Evolutionary conservation across 2,329 filamentous ascomycete species (phyloP), one percentile per base, ranked within the genome.

Genomic region (Knoxdaviesia proteae): DNA sequence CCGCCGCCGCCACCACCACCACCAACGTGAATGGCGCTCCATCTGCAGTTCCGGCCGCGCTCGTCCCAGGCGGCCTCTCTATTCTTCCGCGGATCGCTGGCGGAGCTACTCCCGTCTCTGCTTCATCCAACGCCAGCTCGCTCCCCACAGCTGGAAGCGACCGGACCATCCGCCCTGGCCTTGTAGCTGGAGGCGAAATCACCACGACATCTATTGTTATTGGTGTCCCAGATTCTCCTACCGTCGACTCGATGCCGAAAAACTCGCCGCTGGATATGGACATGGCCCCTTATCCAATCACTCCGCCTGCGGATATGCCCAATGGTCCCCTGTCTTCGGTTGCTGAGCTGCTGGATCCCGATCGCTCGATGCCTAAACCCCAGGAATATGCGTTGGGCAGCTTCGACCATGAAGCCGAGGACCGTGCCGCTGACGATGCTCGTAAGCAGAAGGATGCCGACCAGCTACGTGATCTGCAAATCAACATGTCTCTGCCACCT

Each of bases 201-300:
- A 20, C 20, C 20, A 20, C 20, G 20, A 20, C 20, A 20, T 20
- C 20, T 20, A 9, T 44, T 10, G 32, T 29, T 30, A 32, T 38
- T 36, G 8, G 39, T 5, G 39, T 44, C 7, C 64, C 68, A 6
- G 58, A 62, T 33, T 73, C 69, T 6, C 68, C 68, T 6, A 61
- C 57, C 31, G 49, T 67, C 40, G 68, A 69, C 45, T 65, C 65
- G 1, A 11, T 32, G 8, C 59, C 61, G 42, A 69, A 63, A 47
- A 62, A 65, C 41, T 77, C 74, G 3, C 72, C 75, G n/a, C 63
- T 76, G 39, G 67, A 76, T 41, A 60, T 74, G 44, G 56, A 64
- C 8, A 57, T 77, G 52, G 72, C 74, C 10, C 74, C 73, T 0
- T 78, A 78, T 54, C 74, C 74, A 3, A 74, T 77, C 40, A 78